phyloP scores from a whole-genome alignment of 2,329 filamentous ascomycete genomes.

The Teratosphaeria pseudoeucalypti region DNA sequence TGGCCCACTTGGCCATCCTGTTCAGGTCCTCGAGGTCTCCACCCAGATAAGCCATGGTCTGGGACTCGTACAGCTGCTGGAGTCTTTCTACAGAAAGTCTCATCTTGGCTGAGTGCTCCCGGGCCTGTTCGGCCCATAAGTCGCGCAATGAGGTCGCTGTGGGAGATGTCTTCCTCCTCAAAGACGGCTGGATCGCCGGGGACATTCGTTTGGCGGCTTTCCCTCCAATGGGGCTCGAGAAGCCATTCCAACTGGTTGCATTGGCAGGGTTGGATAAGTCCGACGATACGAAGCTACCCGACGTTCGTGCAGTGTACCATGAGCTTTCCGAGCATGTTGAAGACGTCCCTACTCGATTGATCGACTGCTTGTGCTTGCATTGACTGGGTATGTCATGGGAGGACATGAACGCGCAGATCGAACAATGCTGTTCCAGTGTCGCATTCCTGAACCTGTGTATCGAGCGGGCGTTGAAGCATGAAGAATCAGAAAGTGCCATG shows the following conservation, averaged over 20 bases:
- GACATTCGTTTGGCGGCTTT: not conserved
- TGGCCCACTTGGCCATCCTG: not conserved
- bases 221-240: conserved; percentile 2
- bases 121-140: conserved; percentile 13
- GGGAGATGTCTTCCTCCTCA: conserved; percentile 19
- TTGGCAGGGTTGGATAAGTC: not conserved
- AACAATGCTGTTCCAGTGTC: not conserved
- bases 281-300: conserved; percentile 1
- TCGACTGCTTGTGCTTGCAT: not conserved
- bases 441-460: not conserved
- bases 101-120: conserved; percentile 6
- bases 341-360: not conserved
- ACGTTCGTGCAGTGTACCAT: conserved; percentile 14
- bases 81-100: conserved; percentile 21
- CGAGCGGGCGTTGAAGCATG: not conserved
- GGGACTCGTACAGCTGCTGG: conserved; percentile 21
- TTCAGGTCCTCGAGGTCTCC: conserved; percentile 3
- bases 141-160: conserved; percentile 19
- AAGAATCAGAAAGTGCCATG: too few relatives aligned
- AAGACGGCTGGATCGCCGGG: conserved; percentile 3
- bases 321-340: conserved; percentile 13
- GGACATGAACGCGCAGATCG: not conserved
- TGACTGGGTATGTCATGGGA: not conserved
- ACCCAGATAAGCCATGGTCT: conserved; percentile 23
- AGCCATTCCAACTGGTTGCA: conserved; percentile 2